These are phyloP conservation scores for Venturia carpophila DNA, from an alignment of 2,329 filamentous ascomycete species.

Conservation along the genomic window DNA sequence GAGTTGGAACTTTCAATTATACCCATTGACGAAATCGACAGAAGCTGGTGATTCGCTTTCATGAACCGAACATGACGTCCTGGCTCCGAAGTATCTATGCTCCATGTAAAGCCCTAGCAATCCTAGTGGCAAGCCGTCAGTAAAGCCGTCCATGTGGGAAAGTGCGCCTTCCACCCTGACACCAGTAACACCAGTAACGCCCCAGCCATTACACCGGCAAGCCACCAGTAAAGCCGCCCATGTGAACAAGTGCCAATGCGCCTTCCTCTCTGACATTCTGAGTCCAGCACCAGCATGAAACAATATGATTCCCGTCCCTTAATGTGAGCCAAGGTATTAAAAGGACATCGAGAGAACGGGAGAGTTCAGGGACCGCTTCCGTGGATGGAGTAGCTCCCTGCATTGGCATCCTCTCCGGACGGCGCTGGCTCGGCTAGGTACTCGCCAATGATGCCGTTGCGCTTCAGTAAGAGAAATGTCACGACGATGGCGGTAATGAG, in stretches of 20 bases:
- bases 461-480: slow-evolving; percentile 38
- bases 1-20: too few species aligned
- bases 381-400: background rate
- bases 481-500: slow-evolving; percentile 40
- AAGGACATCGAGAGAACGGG: background rate
- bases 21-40: background rate
- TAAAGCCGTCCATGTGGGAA: background rate
- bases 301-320: background rate
- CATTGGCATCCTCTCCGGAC: background rate
- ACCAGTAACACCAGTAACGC: background rate
- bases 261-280: background rate
- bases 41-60: background rate
- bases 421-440: background rate
- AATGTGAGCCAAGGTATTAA: background rate
- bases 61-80: background rate
- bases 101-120: background rate
- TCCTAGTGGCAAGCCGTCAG: background rate
- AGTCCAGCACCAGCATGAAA: background rate
- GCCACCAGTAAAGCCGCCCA: background rate
- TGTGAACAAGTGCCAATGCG: background rate
- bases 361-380: background rate
- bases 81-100: background rate
- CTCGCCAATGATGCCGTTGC: slow-evolving; percentile 22
- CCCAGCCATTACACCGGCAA: background rate
- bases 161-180: background rate